A percentile compares a stretch with the other conserved stretches of the same genome.
These are phyloP conservation scores for Eragrostis tef DNA, from an alignment of 202 grass and related monocot species.

Conservation along the genomic window DNA sequence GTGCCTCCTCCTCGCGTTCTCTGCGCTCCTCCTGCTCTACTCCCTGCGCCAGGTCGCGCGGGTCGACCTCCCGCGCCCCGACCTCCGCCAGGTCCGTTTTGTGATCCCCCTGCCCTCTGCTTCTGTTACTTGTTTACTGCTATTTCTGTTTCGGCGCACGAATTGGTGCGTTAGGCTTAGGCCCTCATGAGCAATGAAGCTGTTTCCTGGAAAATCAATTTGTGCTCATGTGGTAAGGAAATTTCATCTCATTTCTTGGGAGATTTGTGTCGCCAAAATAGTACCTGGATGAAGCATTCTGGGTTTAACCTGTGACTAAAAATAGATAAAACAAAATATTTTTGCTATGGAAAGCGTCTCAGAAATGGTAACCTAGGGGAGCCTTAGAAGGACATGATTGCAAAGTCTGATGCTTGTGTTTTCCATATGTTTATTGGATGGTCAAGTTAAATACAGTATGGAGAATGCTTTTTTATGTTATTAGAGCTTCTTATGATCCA, in stretches of 20 bases:
- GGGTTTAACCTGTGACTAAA: neutral
- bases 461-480: neutral
- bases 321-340: neutral
- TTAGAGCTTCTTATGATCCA: neutral
- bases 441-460: neutral
- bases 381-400: neutral
- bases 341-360: neutral
- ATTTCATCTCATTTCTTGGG: constrained; percentile 22
- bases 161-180: neutral
- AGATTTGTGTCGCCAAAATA: neutral
- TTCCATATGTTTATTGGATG: neutral
- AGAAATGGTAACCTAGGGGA: neutral
- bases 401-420: constrained; percentile 20
- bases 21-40: constrained; percentile 56
- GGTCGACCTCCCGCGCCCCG: constrained; percentile 51
- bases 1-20: constrained; percentile 50
- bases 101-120: neutral
- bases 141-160: neutral
- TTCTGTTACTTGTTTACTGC: neutral
- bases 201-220: neutral
- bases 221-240: neutral
- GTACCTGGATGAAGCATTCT: neutral
- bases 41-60: constrained; percentile 67
- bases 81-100: constrained; percentile 17
- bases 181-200: neutral